Percentiles rank a stretch among this genome's conserved stretches.
phyloP scores from a whole-genome alignment of 148 eudicot species.

The Chenopodium quinoa region DNA sequence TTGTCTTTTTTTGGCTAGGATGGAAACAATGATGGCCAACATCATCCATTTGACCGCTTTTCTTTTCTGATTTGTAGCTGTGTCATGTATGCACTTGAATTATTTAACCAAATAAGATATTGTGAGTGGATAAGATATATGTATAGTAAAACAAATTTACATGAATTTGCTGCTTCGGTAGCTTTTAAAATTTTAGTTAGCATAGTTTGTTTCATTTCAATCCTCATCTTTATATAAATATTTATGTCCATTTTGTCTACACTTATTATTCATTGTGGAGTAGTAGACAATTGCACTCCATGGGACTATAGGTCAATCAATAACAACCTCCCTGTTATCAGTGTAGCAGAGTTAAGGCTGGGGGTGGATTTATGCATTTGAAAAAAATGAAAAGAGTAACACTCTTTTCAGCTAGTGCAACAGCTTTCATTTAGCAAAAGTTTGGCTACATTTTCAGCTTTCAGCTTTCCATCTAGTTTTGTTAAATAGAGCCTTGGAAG shows the following conservation, averaged over 20 bases:
- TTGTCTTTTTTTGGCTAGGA: slow-evolving; percentile 5
- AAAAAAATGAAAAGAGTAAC: neutral
- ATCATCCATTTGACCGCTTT: neutral
- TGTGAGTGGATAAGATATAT: neutral
- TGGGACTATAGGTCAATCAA: neutral
- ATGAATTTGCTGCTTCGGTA: neutral
- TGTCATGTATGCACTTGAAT: slow-evolving; percentile 4
- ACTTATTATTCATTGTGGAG: neutral
- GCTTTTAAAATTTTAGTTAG: neutral
- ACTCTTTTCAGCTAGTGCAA: neutral
- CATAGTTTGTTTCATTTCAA: neutral
- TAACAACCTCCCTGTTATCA: neutral
- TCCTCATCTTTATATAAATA: too few relatives aligned
- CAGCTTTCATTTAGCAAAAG: neutral
- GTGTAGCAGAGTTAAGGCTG: neutral
- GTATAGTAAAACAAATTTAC: neutral
- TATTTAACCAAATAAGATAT: neutral
- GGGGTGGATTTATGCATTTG: too few relatives aligned
- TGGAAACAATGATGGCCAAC: neutral
- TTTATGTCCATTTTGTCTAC: neutral
- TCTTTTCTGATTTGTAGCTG: neutral
- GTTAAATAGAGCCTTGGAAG: neutral
- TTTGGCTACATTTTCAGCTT: neutral
- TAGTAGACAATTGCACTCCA: neutral
- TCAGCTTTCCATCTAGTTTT: neutral